A percentile compares a stretch with the other conserved stretches of the same genome.
These are phyloP conservation scores for Stachybotrys elegans DNA, from an alignment of 2,329 filamentous ascomycete genomes.

Conservation along the genomic window DNA sequence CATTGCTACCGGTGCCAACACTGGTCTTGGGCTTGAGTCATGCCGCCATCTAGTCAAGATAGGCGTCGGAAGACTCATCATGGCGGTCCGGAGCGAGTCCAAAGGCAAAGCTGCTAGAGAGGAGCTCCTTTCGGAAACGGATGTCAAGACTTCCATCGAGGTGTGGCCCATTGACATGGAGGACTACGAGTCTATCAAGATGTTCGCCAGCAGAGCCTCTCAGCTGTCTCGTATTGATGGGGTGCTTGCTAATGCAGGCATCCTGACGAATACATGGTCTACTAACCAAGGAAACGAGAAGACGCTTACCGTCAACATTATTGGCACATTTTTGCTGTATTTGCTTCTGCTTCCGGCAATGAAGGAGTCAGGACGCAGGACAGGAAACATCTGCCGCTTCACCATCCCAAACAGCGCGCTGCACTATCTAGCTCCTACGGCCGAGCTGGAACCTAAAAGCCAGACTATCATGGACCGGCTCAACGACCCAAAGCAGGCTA, in stretches of 20 bases:
- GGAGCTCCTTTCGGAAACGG: conserved; percentile 18
- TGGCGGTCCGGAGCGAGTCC: conserved; percentile 28
- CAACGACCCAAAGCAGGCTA: conserved; percentile 18
- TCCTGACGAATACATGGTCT: conserved; percentile 31
- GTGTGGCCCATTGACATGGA: conserved; percentile 45
- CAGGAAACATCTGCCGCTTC: conserved; percentile 10
- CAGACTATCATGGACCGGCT: conserved; percentile 22
- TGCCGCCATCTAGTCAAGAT: conserved; percentile 26
- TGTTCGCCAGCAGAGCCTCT: conserved; percentile 24
- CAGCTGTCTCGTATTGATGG: conserved; percentile 36
- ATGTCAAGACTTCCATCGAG: conserved; percentile 22
- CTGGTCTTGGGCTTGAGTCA: conserved; percentile 33
- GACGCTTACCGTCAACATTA: conserved; percentile 32
- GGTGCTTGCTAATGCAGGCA: conserved; percentile 36
- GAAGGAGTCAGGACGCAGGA: conserved; percentile 15
- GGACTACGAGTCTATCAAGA: conserved; percentile 37
- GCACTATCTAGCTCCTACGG: conserved; percentile 18
- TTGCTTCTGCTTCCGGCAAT: conserved; percentile 16
- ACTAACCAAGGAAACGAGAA: conserved; percentile 41
- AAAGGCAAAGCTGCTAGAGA: conserved; percentile 36
- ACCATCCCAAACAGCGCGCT: conserved; percentile 16
- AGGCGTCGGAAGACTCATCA: conserved; percentile 26
- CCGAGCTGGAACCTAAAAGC: conserved; percentile 12
- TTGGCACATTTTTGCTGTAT: conserved; percentile 16
- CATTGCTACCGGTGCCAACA: conserved; percentile 36